Conservation (phyloP, 805 yeast genomes). For the Sugiyamaella qingdaonensis region DNA sequence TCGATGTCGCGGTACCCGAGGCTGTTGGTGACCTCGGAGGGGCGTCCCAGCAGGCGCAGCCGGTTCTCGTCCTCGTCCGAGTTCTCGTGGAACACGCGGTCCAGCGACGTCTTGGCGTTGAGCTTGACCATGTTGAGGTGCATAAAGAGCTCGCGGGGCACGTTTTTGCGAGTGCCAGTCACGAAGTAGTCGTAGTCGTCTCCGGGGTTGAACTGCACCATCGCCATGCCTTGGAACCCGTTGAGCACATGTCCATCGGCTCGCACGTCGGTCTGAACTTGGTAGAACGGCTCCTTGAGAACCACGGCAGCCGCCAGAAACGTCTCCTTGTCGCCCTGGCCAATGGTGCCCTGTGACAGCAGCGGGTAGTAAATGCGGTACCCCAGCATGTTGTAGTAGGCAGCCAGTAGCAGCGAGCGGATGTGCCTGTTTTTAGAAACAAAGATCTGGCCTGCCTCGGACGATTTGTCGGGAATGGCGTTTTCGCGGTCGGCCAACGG, state of each 20-base stretch:
- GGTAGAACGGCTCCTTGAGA: slow-evolving; percentile 37
- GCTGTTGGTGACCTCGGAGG: slow-evolving; percentile 5
- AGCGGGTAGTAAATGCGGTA: slow-evolving; percentile 55
- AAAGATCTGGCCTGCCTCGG: slow-evolving; percentile 65
- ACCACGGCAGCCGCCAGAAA: slow-evolving; percentile 68
- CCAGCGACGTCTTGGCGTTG: slow-evolving; percentile 50
- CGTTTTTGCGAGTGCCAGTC: slow-evolving; percentile 6
- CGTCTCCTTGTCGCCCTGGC: slow-evolving; percentile 82
- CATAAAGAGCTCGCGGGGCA: slow-evolving; percentile 40
- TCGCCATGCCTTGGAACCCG: slow-evolving; percentile 59
- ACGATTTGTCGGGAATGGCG: slow-evolving; percentile 61
- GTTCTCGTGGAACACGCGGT: slow-evolving; percentile 35
- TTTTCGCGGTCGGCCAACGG: slow-evolving; percentile 60
- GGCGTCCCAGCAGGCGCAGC: slow-evolving; percentile 54
- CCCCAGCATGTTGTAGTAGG: slow-evolving; percentile 63
- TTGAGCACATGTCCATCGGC: slow-evolving; percentile 33
- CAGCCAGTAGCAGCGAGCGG: slow-evolving; percentile 50
- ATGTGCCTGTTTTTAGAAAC: slow-evolving; percentile 56
- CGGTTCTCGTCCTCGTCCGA: slow-evolving; percentile 44
- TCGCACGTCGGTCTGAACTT: slow-evolving; percentile 3
- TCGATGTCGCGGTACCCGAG: slow-evolving; percentile 19
- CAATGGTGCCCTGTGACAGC: slow-evolving; percentile 56
- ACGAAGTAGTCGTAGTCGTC: slow-evolving; percentile 43
- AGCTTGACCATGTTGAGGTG: slow-evolving; percentile 68
- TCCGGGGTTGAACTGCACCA: slow-evolving; percentile 70